phyloP scores from a whole-genome alignment of 2,329 filamentous ascomycete genomes.

The Metarhizium sp. region DNA sequence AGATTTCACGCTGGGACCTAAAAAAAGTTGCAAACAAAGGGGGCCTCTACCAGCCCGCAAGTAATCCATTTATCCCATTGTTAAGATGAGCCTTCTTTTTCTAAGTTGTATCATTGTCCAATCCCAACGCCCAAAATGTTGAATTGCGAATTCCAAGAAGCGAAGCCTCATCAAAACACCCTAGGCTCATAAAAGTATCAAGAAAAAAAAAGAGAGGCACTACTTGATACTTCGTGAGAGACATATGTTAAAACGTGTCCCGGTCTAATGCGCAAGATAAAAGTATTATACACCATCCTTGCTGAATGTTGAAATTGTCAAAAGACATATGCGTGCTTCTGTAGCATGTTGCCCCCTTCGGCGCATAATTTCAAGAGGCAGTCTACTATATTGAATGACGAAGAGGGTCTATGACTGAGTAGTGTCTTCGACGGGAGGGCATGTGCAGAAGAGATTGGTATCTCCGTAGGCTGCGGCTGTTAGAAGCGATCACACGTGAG shows the following conservation, averaged over 20 bases:
- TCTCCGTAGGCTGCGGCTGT: constrained; percentile 67
- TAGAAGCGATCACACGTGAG: not conserved
- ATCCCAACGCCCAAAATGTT: constrained; percentile 11
- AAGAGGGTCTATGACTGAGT: constrained; percentile 13
- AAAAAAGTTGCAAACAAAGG: not conserved
- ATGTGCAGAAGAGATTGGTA: constrained; percentile 90
- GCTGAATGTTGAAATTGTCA: not conserved
- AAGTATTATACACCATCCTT: not conserved
- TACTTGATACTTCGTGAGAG: not conserved
- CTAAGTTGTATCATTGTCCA: not conserved
- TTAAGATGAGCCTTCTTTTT: constrained; percentile 13
- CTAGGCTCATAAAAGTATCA: constrained; percentile 1
- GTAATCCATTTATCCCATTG: constrained; percentile 9
- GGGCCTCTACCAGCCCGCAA: not conserved
- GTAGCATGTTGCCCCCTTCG: not conserved
- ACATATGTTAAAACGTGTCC: not conserved
- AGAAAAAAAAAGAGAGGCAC: not conserved
- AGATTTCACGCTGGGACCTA: too few relatives aligned
- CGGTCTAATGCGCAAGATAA: not conserved
- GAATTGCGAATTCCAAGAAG: constrained; percentile 7
- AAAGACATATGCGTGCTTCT: not conserved
- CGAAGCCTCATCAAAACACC: not conserved
- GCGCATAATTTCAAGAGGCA: not conserved
- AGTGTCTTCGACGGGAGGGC: constrained; percentile 68
- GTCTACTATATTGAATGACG: not conserved